Conservation (phyloP, 768 basidiomycete genomes). For the Steccherinum ochraceum region DNA sequence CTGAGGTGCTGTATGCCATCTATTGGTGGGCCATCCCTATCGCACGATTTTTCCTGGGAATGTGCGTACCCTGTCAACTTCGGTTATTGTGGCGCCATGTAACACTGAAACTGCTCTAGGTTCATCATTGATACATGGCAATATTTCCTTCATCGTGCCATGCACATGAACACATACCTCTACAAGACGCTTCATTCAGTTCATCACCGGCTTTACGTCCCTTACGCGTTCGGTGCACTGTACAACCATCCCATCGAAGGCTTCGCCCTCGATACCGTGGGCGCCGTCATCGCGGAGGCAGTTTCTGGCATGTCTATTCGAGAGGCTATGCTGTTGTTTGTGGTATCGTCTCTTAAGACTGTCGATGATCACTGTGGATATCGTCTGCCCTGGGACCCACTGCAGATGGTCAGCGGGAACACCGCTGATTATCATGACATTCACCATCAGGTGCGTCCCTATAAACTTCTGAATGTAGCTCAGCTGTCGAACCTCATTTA, state of each 20-base stretch:
- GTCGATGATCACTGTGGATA: conserved; percentile 97
- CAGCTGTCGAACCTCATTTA: conserved; percentile 1
- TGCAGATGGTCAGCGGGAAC: conserved; percentile 80
- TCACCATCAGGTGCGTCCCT: conserved; percentile 77
- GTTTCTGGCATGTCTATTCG: conserved; percentile 65
- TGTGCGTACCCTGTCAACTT: conserved; percentile 53
- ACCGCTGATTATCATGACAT: conserved; percentile 98
- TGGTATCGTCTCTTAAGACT: conserved; percentile 81
- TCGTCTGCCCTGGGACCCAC: conserved; percentile 82
- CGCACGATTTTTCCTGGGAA: conserved; percentile 66
- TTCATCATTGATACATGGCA: conserved; percentile 97
- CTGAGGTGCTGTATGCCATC: conserved; percentile 45
- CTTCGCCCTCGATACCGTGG: conserved; percentile 80
- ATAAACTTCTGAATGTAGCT: no score
- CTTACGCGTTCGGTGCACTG: conserved; percentile 92
- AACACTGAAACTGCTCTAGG: conserved; percentile 38
- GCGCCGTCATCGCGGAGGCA: conserved; percentile 71
- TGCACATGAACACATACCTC: conserved; percentile 87
- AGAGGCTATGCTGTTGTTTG: conserved; percentile 81
- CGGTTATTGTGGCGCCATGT: conserved; percentile 1
- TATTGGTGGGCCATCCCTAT: conserved; percentile 95
- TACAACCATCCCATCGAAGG: conserved; percentile 98
- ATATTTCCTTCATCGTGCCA: conserved; percentile 88
- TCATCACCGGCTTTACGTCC: conserved; percentile 94
- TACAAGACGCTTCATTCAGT: conserved; percentile 90